phyloP scores from a whole-genome alignment of 768 basidiomycete genomes.

The Suillus subluteus region DNA sequence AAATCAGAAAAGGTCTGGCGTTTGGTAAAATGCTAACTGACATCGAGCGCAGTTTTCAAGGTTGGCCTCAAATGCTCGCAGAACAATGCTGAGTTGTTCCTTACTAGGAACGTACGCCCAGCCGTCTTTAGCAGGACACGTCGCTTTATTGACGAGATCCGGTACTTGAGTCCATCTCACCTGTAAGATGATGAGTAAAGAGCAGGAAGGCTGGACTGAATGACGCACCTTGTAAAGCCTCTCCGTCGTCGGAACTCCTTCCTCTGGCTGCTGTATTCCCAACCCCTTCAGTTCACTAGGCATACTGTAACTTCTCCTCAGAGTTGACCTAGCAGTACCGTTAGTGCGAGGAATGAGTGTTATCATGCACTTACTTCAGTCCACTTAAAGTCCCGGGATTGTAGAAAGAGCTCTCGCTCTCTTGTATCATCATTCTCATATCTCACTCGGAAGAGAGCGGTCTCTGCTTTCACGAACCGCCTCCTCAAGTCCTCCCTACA shows the following conservation, averaged over 20 bases:
- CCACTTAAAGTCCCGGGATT: conserved; percentile 68
- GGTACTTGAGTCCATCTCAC: conserved; percentile 97
- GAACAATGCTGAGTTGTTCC: conserved; percentile 83
- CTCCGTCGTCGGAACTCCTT: neutral
- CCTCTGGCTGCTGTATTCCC: conserved; percentile 16
- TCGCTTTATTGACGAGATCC: conserved; percentile 83
- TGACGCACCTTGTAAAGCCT: conserved; percentile 73
- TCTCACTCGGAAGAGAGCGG: conserved; percentile 79
- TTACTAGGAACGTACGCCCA: conserved; percentile 86
- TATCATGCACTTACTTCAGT: conserved; percentile 45
- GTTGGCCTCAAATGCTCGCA: conserved; percentile 79
- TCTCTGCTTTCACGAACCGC: conserved; percentile 89
- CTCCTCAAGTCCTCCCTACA: conserved; percentile 85
- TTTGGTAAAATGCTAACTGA: conserved; percentile 31
- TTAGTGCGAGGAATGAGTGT: conserved; percentile 12
- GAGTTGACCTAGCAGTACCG: conserved; percentile 50
- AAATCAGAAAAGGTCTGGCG: conserved; percentile 16
- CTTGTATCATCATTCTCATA: conserved; percentile 64
- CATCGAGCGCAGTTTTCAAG: conserved; percentile 80
- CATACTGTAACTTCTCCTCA: conserved; percentile 55
- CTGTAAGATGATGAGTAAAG: conserved; percentile 42
- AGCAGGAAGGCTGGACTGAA: neutral
- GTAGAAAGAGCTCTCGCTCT: conserved; percentile 71
- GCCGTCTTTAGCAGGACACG: conserved; percentile 76
- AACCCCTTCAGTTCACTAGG: conserved; percentile 49